Conservation (phyloP, 306 rosid genomes). For the Acacia crassicarpa region DNA sequence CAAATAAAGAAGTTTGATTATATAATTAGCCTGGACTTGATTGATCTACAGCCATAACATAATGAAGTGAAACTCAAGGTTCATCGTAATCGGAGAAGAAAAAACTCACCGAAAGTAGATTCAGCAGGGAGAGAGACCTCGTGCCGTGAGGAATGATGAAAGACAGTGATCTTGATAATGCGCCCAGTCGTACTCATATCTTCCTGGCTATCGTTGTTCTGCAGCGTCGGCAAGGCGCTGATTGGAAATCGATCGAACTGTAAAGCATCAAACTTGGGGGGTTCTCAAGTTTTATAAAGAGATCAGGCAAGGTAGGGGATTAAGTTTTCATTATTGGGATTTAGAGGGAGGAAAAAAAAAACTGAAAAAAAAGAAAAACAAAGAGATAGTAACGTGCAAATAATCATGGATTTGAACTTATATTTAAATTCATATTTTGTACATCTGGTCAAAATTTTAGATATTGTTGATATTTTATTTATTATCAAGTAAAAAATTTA, state of each 20-base stretch:
- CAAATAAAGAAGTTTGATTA: neutral
- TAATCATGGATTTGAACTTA: neutral
- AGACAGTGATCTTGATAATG: constrained; percentile 29
- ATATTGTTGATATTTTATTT: too few relatives aligned
- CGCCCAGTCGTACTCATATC: constrained; percentile 40
- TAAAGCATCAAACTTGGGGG: neutral
- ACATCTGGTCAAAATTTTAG: too few relatives aligned
- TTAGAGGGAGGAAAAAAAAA: too few relatives aligned
- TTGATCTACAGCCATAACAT: neutral
- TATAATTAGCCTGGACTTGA: neutral
- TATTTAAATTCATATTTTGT: too few relatives aligned
- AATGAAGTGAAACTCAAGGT: neutral
- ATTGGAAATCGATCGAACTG: neutral
- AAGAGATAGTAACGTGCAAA: too few relatives aligned
- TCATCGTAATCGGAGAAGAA: neutral
- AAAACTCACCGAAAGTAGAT: constrained; percentile 43
- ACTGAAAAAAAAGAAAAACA: too few relatives aligned
- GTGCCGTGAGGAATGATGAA: constrained; percentile 28
- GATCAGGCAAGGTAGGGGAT: neutral
- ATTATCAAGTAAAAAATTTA: too few relatives aligned
- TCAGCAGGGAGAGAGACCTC: constrained; percentile 34
- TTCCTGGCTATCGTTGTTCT: constrained; percentile 8
- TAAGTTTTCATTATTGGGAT: too few relatives aligned
- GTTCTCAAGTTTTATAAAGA: too few relatives aligned
- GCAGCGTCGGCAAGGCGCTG: neutral